Conservation (phyloP, 306 rosid genomes). For the Hippophae tibetana region DNA sequence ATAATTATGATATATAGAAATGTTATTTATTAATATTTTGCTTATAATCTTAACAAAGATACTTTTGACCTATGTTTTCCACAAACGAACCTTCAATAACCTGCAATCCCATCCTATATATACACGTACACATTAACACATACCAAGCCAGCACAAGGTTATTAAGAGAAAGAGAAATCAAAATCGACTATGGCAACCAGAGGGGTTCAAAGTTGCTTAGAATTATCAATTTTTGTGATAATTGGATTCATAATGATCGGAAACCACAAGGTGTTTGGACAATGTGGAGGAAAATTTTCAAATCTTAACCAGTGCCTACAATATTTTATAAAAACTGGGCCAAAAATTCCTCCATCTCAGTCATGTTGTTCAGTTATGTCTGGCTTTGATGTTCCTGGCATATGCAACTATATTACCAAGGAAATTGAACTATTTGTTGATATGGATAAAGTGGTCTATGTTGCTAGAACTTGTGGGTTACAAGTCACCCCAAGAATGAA, state of each 20-base stretch:
- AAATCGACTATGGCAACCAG: neutral
- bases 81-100: too few relatives aligned
- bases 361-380: neutral
- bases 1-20: too few relatives aligned
- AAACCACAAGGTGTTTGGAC: neutral
- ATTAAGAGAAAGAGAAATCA: too few relatives aligned
- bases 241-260: neutral
- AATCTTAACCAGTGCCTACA: neutral
- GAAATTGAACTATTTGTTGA: neutral
- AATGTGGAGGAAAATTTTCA: neutral
- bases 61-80: too few relatives aligned
- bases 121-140: too few relatives aligned
- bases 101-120: too few relatives aligned
- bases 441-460: conserved; percentile 1
- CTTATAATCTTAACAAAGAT: too few relatives aligned
- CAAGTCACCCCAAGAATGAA: conserved; percentile 5
- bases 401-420: neutral
- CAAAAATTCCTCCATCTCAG: neutral
- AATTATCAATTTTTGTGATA: neutral
- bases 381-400: neutral
- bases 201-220: neutral
- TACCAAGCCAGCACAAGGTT: too few relatives aligned
- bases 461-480: conserved; percentile 7
- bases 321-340: neutral
- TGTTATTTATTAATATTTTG: too few relatives aligned